phyloP scores from a whole-genome alignment of 495 filamentous ascomycete species.

The Penicillium daleae region DNA sequence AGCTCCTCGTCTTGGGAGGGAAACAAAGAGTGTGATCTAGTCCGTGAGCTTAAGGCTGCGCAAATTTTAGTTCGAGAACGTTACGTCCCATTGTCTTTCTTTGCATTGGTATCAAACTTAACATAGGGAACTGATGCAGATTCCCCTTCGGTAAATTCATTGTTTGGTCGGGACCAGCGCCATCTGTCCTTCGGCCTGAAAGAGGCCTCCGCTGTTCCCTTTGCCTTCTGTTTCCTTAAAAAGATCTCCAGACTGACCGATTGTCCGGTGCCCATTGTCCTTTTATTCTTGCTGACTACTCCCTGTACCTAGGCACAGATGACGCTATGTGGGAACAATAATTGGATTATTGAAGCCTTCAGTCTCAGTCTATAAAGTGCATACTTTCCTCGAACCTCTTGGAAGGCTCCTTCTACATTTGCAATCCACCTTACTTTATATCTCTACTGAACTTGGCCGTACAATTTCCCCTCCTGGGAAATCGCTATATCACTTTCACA shows the following conservation, averaged over 20 bases:
- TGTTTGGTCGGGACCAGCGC: too few relatives aligned
- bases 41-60: background rate
- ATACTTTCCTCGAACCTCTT: background rate
- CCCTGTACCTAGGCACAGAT: too few relatives aligned
- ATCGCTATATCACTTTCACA: background rate
- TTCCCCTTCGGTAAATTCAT: too few relatives aligned
- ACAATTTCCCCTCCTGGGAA: background rate
- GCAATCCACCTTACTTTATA: background rate
- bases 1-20: background rate
- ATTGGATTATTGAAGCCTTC: too few relatives aligned
- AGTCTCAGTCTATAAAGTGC: too few relatives aligned
- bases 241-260: too few relatives aligned
- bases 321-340: too few relatives aligned
- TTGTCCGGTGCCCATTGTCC: too few relatives aligned
- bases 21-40: slow-evolving; percentile 10
- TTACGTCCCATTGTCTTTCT: slow-evolving; percentile 23
- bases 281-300: too few relatives aligned
- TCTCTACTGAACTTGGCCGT: background rate
- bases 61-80: slow-evolving; percentile 16
- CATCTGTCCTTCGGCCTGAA: too few relatives aligned
- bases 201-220: too few relatives aligned
- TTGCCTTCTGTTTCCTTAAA: too few relatives aligned
- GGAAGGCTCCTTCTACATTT: background rate
- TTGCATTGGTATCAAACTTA: slow-evolving; percentile 5
- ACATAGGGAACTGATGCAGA: background rate